Conservation (phyloP, 441 rosid genomes). For the Euphorbia corollata region DNA sequence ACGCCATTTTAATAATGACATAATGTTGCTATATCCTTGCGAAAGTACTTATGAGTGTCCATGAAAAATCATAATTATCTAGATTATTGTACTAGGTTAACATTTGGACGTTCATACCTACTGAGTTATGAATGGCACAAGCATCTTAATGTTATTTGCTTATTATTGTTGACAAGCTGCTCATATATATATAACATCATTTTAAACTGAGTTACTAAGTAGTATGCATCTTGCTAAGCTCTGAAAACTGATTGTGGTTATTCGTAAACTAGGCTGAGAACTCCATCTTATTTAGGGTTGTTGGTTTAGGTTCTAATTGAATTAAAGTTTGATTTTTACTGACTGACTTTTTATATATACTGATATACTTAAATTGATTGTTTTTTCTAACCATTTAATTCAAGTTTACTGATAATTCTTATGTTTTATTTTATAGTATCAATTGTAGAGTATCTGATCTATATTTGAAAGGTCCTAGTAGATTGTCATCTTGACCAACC, state of each 20-base stretch:
- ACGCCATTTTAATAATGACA: neutral
- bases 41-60: neutral
- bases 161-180: conserved; percentile 1
- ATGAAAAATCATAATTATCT: neutral
- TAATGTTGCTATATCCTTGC: no score
- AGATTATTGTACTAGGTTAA: neutral
- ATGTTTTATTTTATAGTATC: neutral
- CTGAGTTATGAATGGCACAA: neutral
- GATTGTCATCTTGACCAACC: neutral
- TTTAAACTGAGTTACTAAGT: neutral
- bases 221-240: neutral
- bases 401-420: neutral
- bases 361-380: neutral
- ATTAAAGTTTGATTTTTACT: neutral
- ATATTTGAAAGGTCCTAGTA: neutral
- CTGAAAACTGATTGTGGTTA: neutral
- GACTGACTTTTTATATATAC: neutral
- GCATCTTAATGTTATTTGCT: neutral
- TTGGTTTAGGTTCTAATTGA: neutral
- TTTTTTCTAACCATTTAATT: neutral
- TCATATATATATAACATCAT: neutral
- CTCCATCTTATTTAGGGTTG: neutral
- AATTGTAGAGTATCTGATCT: neutral
- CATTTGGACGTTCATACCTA: neutral
- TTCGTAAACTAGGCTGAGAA: neutral